These are phyloP conservation scores for Camelina neglecta DNA, from an alignment of 345 rosid species.

Conservation along the genomic window DNA sequence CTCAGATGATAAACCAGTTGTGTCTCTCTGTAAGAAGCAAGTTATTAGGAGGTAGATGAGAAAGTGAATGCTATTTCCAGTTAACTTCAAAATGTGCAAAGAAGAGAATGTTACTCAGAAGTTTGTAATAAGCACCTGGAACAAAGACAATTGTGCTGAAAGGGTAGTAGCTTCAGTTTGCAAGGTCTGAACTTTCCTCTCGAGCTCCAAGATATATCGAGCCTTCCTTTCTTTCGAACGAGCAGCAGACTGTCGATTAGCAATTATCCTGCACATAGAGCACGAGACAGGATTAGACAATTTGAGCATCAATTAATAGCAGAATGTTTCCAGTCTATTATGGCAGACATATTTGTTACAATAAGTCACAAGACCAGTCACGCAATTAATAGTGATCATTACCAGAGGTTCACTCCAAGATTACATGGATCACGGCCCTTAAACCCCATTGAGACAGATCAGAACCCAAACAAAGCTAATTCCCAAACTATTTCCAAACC, in stretches of 20 bases:
- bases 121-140: conserved; percentile 60
- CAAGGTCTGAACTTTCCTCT: conserved; percentile 85
- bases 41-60: conserved; percentile 30
- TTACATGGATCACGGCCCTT: not conserved
- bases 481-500: not conserved
- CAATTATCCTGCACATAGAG: conserved; percentile 64
- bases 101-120: conserved; percentile 20
- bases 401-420: not conserved
- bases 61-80: conserved; percentile 3
- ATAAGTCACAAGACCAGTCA: conserved; percentile 9
- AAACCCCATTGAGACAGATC: not conserved
- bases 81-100: not conserved
- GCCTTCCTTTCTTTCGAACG: conserved; percentile 93
- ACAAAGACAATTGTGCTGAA: conserved; percentile 81
- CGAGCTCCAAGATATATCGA: conserved; percentile 75
- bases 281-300: not conserved
- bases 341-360: not conserved
- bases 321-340: not conserved
- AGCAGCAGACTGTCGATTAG: conserved; percentile 92
- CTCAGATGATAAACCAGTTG: conserved; percentile 74
- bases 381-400: not conserved
- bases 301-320: not conserved
- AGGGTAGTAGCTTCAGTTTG: conserved; percentile 94
- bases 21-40: conserved; percentile 70
- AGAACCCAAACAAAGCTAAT: conserved; percentile 1